Evolutionary conservation across 768 basidiomycete genomes (phyloP).

Genomic region (Phlegmacium glaucopus): DNA sequence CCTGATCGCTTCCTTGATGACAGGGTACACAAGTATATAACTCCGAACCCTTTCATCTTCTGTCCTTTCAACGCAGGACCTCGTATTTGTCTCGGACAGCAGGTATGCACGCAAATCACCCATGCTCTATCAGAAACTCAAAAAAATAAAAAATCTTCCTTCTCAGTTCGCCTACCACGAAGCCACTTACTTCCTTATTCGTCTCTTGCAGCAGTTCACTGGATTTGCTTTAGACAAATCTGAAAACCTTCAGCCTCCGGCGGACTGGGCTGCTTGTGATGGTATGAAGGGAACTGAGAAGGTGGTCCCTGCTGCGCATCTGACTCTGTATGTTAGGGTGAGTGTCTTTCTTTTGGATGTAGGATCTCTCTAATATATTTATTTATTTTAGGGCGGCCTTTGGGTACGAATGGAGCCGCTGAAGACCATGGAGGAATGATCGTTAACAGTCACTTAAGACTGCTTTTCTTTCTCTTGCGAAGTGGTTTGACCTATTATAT

Average conservation of each 20-base stretch:
- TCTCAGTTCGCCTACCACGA: conserved; percentile 50
- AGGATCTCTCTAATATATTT: background rate
- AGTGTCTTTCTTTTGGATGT: conserved; percentile 4
- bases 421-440: background rate
- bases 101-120: conserved; percentile 33
- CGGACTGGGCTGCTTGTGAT: conserved; percentile 34
- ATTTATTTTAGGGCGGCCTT: conserved; percentile 22
- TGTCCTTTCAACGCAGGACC: conserved; percentile 69
- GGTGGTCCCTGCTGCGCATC: conserved; percentile 30
- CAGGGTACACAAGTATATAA: conserved; percentile 50
- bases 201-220: conserved; percentile 48
- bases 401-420: conserved; percentile 28
- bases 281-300: conserved; percentile 39
- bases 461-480: too few species aligned
- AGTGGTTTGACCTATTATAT: too few species aligned
- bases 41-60: conserved; percentile 66
- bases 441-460: background rate
- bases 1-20: conserved; percentile 65
- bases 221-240: conserved; percentile 42
- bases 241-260: conserved; percentile 35
- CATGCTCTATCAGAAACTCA: conserved; percentile 3
- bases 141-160: conserved; percentile 4
- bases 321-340: conserved; percentile 41
- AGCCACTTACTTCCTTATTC: conserved; percentile 51
- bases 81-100: conserved; percentile 54